phyloP scores from a whole-genome alignment of 352 stramenopile genomes.

The Phytophthora pistaciae region DNA sequence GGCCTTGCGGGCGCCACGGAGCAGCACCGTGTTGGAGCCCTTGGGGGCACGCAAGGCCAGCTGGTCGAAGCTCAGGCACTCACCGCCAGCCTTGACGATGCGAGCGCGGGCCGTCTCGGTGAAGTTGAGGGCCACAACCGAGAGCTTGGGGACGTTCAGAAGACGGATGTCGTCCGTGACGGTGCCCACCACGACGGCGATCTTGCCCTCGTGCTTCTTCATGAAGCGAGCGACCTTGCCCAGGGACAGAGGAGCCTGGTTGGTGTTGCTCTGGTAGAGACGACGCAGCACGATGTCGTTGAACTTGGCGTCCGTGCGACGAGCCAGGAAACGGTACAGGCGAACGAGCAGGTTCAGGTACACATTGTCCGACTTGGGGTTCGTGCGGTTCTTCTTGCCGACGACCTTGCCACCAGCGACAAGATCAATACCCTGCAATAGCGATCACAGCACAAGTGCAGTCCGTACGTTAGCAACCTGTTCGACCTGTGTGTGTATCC shows the following conservation, averaged over 20 bases:
- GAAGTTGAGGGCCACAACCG: constrained; percentile 97
- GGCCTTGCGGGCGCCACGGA: constrained; percentile 97
- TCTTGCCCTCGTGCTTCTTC: constrained; percentile 99
- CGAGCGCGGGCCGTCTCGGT: constrained; percentile 98
- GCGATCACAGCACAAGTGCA: constrained; percentile 24
- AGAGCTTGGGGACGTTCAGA: constrained; percentile 96
- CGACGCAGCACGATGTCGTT: constrained; percentile 98
- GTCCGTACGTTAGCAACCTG: constrained; percentile 28
- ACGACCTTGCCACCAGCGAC: constrained; percentile 98
- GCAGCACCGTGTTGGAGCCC: constrained; percentile 98
- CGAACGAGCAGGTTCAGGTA: constrained; percentile 99
- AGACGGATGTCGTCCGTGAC: constrained; percentile 99
- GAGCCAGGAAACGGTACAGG: constrained; percentile 97
- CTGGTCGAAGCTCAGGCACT: constrained; percentile 99
- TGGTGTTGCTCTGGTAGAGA: constrained; percentile 99
- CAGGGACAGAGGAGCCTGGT: constrained; percentile 98
- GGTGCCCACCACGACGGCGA: constrained; percentile 98
- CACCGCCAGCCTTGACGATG: constrained; percentile 98
- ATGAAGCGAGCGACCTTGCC: constrained; percentile 97
- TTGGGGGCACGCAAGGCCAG: constrained; percentile 97
- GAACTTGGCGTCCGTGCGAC: constrained; percentile 99
- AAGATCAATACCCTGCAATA: constrained; percentile 98
- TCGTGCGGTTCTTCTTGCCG: constrained; percentile 98
- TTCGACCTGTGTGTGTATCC: not conserved
- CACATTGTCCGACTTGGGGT: constrained; percentile 99